Base-by-base conservation (phyloP, 257 asterid species). In the Misopates orontium region DNA sequence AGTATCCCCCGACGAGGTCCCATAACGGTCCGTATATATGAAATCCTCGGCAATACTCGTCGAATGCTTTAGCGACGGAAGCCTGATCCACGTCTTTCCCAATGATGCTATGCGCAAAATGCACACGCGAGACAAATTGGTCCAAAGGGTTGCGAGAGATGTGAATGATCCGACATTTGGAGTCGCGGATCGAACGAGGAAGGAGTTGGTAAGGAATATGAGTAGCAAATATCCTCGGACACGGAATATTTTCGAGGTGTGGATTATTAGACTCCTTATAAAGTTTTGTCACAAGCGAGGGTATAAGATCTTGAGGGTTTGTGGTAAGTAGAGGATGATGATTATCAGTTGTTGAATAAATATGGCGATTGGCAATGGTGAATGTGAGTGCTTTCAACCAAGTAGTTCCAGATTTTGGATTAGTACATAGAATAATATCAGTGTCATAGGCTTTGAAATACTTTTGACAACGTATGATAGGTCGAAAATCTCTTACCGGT, bases 371-470 rank as follows among this genome's bases (percentile, higher is more conserved):
- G 54, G 47, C 41, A 23, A 67, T 68, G 54, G 56, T 67, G 25
- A 62, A 74, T 2, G 52, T 13, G 20, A 73, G 67, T 15, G 71
- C 71, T 56, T 68, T 74, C 20, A 74, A 64, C 74, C 74, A 68
- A 45, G 71, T 74, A 8, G 78, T 74, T 1, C 78, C 67, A 52
- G 62, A 68, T 74, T 74, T 74, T 16, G 68, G 57, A 13, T 7
- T 10, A 9, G 44, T 45, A 23, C 17, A 25, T 0, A 62, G 5
- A 14, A 62, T 24, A 1, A 45, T 16, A n/a, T 62, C 68, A 47
- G 48, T 50, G 45, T 48, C 16, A 24, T 47, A n/a, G 1, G 51
- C 51, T 10, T 16, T 19, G 6, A 60, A 60, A 23, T 60, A 8
- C 1, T 18, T 60, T 60, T 40, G 65, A 40, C 4, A 17, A 11